Evolutionary conservation across 75 land plant genomes (phyloP), one percentile per base, ranked within the genome.

Genomic region (Larix kaempferi): DNA sequence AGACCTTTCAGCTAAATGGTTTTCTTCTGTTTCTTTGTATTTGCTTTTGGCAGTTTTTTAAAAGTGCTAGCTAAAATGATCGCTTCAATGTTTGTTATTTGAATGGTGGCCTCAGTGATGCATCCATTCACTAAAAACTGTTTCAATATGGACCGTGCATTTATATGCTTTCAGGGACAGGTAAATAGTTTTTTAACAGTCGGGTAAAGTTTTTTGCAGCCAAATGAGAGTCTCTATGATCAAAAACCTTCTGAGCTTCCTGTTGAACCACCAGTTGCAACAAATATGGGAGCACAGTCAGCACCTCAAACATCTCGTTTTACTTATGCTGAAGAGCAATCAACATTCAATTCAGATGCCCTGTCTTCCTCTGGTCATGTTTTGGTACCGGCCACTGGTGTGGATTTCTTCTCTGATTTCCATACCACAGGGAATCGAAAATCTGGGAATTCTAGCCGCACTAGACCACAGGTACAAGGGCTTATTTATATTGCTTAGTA

Each of bases 231-330:
- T 71, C 74, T 87, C 15, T 87, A 85, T 76, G 88, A 87, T 29
- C 89, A 87, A 64, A 87, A 87, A 59, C 89, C 89, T 21, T 80
- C 84, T 22, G 89, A 87, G 37, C 22, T 74, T 59, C 71, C 74
- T 63, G 79, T 77, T 66, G 84, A 59, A 59, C 77, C 88, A 67
- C 79, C 82, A 44, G n/a, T 75, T 80, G 39, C 66, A 74, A 22
- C 76, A 3, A 74, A 66, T 41, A 56, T 75, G 41, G 80, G 25
- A 56, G n/a, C 74, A 37, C 87, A 80, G 44, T 44, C 88, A 7
- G 87, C 82, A n/a, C 81, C 81, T 54, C 37, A 69, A 29, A 75
- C 78, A 56, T 87, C 89, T 37, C 83, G 89, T 55, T 87, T 87
- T 74, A 56, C 75, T 56, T 87, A 87, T 79, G 75, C 59, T 57